Percentiles rank a stretch among this genome's conserved stretches.
Evolutionary conservation across 2,329 filamentous ascomycete genomes (phyloP).

Genomic region (Cucurbitaria berberidis): DNA sequence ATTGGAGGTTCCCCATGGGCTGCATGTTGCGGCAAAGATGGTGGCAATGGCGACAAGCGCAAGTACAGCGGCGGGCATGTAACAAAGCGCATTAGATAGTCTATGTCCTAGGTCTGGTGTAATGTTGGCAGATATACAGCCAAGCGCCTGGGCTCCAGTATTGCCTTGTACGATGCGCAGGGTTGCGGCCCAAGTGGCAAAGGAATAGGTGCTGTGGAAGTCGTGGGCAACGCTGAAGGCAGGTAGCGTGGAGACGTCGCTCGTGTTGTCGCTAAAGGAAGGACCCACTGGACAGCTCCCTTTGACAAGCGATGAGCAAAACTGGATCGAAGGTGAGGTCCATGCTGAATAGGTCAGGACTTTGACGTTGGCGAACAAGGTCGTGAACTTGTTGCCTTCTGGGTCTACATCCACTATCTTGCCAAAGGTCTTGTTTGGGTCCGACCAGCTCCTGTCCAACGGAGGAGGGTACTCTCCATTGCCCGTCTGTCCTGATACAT

Average conservation of each 20-base stretch:
- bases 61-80: constrained; percentile 78
- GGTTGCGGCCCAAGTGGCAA: constrained; percentile 78
- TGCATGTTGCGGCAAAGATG: constrained; percentile 82
- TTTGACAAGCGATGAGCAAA: constrained; percentile 66
- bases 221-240: constrained; percentile 76
- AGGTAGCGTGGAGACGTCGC: constrained; percentile 64
- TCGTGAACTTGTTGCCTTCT: constrained; percentile 68
- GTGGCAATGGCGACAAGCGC: constrained; percentile 82
- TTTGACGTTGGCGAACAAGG: constrained; percentile 72
- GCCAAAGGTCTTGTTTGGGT: constrained; percentile 67
- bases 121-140: constrained; percentile 80
- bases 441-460: constrained; percentile 63
- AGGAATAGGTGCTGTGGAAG: constrained; percentile 82
- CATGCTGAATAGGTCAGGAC: constrained; percentile 80
- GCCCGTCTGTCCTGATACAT: constrained; percentile 77
- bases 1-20: constrained; percentile 91
- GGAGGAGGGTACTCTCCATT: constrained; percentile 64
- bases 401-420: constrained; percentile 76
- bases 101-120: constrained; percentile 78
- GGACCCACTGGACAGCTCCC: constrained; percentile 75
- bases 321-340: constrained; percentile 57
- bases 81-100: constrained; percentile 73
- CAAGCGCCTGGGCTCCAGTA: constrained; percentile 65
- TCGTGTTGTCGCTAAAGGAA: constrained; percentile 66
- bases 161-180: constrained; percentile 80